These are phyloP conservation scores for Fusarium abutilonis DNA, from an alignment of 2,329 filamentous ascomycete species.

Conservation along the genomic window DNA sequence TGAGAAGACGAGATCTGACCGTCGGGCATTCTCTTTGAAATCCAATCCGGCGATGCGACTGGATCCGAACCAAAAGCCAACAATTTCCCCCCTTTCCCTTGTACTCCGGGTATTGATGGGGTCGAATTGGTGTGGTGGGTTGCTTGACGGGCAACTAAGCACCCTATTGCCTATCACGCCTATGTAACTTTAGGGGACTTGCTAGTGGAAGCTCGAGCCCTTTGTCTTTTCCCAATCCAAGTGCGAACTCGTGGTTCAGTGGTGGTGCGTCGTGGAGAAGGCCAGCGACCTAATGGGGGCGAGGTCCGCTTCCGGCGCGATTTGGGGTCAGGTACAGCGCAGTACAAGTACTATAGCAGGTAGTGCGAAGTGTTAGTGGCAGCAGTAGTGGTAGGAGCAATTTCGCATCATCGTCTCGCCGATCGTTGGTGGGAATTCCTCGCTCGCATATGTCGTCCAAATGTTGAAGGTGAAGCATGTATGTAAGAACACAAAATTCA, in stretches of 20 bases:
- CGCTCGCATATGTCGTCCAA: conserved; percentile 13
- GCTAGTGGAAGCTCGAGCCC: conserved; percentile 35
- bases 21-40: conserved; percentile 45
- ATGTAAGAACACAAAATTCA: conserved; percentile 18
- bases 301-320: conserved; percentile 36
- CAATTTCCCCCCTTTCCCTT: conserved; percentile 44
- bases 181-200: conserved; percentile 36
- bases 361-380: conserved; percentile 1
- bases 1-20: conserved; percentile 37
- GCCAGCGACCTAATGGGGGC: conserved; percentile 30
- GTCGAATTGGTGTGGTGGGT: conserved; percentile 21
- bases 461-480: conserved; percentile 16
- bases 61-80: conserved; percentile 38
- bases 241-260: conserved; percentile 24
- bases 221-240: conserved; percentile 28
- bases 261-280: conserved; percentile 31
- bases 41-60: conserved; percentile 37
- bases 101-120: conserved; percentile 9
- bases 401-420: conserved; percentile 16
- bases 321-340: conserved; percentile 26
- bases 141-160: not conserved
- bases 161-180: not conserved
- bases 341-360: conserved; percentile 7
- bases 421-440: not conserved
- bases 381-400: conserved; percentile 8